A percentile compares a stretch with the other conserved stretches of the same genome.
Evolutionary conservation across 2,329 filamentous ascomycete species (phyloP).

Genomic region (Monosporascus ibericus): DNA sequence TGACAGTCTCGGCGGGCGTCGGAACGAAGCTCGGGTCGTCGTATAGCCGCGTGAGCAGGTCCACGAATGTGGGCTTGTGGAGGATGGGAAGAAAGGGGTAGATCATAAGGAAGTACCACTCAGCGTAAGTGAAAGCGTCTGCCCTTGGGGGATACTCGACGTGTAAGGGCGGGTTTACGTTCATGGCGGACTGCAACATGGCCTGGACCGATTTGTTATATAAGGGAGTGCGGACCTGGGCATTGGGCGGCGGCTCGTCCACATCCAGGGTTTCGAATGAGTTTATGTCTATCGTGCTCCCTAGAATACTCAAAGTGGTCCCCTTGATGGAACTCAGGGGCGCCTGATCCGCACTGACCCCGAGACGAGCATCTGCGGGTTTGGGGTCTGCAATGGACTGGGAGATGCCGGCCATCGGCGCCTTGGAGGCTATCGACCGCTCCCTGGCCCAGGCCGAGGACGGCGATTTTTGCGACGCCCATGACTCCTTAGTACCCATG

Average conservation of each 20-base stretch:
- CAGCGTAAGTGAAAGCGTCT: constrained; percentile 61
- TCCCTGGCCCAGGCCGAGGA: constrained; percentile 29
- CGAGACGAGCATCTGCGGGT: constrained; percentile 58
- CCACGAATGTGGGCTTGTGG: constrained; percentile 69
- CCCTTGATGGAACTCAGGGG: constrained; percentile 69
- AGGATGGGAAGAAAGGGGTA: constrained; percentile 68
- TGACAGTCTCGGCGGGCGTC: constrained; percentile 58
- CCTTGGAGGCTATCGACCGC: constrained; percentile 10
- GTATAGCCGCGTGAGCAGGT: constrained; percentile 61
- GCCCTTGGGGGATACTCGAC: constrained; percentile 57
- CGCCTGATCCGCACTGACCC: constrained; percentile 56
- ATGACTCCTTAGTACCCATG: constrained; percentile 21
- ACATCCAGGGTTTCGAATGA: constrained; percentile 63
- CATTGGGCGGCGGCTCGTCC: constrained; percentile 49
- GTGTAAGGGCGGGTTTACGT: constrained; percentile 50
- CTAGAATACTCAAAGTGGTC: constrained; percentile 70
- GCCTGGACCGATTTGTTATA: constrained; percentile 70
- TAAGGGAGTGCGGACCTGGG: constrained; percentile 35
- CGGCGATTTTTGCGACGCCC: constrained; percentile 27
- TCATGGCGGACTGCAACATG: constrained; percentile 60
- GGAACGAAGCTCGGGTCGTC: constrained; percentile 61
- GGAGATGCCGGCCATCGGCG: constrained; percentile 18
- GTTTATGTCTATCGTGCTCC: constrained; percentile 72
- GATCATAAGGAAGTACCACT: constrained; percentile 70
- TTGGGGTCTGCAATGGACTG: constrained; percentile 31